Conservation (phyloP, 2,329 filamentous ascomycete species). For the Sclerotinia minor region DNA sequence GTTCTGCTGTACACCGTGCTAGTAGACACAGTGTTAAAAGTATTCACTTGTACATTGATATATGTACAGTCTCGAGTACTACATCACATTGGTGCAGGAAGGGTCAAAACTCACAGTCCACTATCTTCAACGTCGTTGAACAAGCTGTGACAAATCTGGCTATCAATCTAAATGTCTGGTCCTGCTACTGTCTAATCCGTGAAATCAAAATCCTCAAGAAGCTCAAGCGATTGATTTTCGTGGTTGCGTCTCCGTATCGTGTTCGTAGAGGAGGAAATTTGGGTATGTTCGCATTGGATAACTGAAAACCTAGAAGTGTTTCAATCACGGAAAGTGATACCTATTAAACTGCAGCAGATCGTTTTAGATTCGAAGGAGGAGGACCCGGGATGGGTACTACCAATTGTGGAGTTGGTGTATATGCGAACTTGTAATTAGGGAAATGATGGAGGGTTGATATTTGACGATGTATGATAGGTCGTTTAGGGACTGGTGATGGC, state of each 20-base stretch:
- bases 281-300: neutral
- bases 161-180: neutral
- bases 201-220: neutral
- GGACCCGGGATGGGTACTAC: neutral
- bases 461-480: neutral
- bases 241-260: neutral
- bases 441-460: neutral
- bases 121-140: neutral
- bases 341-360: neutral
- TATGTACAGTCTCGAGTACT: neutral
- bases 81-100: neutral
- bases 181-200: neutral
- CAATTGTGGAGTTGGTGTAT: neutral
- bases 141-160: conserved; percentile 5
- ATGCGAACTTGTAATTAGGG: neutral
- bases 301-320: neutral
- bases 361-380: neutral
- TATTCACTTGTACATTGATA: neutral
- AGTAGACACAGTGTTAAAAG: neutral
- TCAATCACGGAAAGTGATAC: neutral
- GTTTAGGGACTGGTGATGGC: neutral
- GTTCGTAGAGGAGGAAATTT: neutral
- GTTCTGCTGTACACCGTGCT: neutral
- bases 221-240: neutral
- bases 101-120: neutral